Conservation (phyloP, 106 monocot species). For the Dioscorea zingiberensis region DNA sequence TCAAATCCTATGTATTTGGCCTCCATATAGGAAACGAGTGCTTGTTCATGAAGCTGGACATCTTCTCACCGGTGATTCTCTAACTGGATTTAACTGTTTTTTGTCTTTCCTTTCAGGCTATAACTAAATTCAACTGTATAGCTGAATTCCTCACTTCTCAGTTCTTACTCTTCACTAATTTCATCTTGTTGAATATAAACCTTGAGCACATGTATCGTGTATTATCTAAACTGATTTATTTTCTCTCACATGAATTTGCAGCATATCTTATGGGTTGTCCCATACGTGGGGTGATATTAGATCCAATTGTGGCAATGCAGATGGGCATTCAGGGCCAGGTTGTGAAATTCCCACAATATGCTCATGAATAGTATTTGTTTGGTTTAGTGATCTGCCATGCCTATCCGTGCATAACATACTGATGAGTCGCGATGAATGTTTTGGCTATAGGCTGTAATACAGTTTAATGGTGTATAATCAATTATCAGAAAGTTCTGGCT, state of each 20-base stretch:
- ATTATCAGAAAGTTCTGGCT: too few relatives aligned
- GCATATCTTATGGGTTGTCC: conserved; percentile 97
- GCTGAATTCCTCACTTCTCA: too few relatives aligned
- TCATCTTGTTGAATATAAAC: neutral
- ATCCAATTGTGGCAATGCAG: conserved; percentile 90
- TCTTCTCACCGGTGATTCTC: conserved; percentile 65
- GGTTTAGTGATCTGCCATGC: too few relatives aligned
- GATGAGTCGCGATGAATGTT: too few relatives aligned
- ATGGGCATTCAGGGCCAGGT: conserved; percentile 98
- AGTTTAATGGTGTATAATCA: too few relatives aligned
- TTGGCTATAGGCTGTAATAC: too few relatives aligned
- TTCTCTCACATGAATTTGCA: conserved; percentile 19
- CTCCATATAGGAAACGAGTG: conserved; percentile 75
- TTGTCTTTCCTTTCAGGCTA: neutral
- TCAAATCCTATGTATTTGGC: conserved; percentile 85
- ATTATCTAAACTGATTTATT: neutral
- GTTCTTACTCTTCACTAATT: neutral
- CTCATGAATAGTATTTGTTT: too few relatives aligned
- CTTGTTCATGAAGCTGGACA: conserved; percentile 99
- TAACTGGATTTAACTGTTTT: neutral
- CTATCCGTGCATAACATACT: too few relatives aligned
- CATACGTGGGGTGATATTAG: conserved; percentile 89
- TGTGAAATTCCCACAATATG: too few relatives aligned
- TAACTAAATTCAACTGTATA: neutral
- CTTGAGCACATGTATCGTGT: too few relatives aligned